Evolutionary conservation across 2,329 filamentous ascomycete species (phyloP).

Genomic region (Fusarium nanum): DNA sequence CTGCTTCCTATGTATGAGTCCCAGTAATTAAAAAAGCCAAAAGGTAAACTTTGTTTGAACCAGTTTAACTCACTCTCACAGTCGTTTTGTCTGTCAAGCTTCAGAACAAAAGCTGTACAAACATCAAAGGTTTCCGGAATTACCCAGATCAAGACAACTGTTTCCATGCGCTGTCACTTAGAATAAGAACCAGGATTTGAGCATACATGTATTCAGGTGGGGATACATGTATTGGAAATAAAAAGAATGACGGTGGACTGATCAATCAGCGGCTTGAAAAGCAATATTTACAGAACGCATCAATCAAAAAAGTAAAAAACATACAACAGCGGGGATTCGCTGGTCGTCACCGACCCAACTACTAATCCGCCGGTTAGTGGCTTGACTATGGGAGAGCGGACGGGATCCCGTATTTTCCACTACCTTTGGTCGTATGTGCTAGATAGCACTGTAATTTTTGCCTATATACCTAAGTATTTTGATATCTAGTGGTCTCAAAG

Average conservation of each 20-base stretch:
- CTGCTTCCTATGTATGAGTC: neutral
- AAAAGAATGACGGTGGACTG: neutral
- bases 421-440: slow-evolving; percentile 1
- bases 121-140: neutral
- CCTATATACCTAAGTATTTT: too few species aligned
- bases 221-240: neutral
- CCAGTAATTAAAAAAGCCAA: neutral
- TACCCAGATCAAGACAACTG: too few species aligned
- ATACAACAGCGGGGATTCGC: slow-evolving; percentile 4
- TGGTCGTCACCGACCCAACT: slow-evolving; percentile 4
- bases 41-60: fast-evolving
- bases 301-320: neutral
- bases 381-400: slow-evolving; percentile 4
- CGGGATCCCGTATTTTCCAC: slow-evolving; percentile 6
- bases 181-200: too few species aligned
- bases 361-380: slow-evolving; percentile 3
- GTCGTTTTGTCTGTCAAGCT: fast-evolving
- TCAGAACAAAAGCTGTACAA: neutral
- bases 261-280: too few species aligned
- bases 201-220: too few species aligned
- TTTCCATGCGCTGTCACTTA: too few species aligned
- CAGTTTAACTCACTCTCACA: fast-evolving
- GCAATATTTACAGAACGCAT: too few species aligned
- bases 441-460: fast-evolving
- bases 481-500: too few species aligned